Percentiles rank a stretch among this genome's conserved stretches.
Evolutionary conservation across 768 basidiomycete genomes (phyloP).

Genomic region (Russula earlei): DNA sequence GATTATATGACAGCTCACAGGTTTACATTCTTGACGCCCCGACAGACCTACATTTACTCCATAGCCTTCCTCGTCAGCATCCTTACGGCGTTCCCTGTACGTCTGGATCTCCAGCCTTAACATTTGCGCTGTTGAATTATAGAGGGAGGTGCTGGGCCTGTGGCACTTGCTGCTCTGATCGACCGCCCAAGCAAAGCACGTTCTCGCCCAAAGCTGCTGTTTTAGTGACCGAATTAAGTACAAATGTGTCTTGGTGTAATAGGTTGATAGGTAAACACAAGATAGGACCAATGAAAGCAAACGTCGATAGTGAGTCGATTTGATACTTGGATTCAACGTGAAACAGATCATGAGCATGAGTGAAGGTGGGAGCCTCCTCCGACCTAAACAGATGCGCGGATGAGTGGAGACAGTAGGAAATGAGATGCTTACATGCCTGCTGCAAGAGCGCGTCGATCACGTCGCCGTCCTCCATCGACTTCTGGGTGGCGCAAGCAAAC

Average conservation of each 20-base stretch:
- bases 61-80: neutral
- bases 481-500: neutral
- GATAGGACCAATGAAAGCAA: neutral
- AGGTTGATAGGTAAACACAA: slow-evolving; percentile 11
- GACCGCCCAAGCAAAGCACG: no score
- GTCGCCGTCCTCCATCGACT: slow-evolving; percentile 18
- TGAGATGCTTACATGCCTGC: slow-evolving; percentile 2
- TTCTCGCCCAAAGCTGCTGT: neutral
- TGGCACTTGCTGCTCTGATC: no score
- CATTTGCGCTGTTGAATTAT: neutral
- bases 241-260: neutral
- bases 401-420: neutral
- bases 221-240: neutral
- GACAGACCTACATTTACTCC: neutral
- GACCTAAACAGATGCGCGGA: neutral
- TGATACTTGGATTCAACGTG: neutral
- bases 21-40: neutral
- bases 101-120: no score
- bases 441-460: slow-evolving; percentile 17
- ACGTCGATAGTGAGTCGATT: neutral
- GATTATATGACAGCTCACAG: neutral
- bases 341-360: neutral
- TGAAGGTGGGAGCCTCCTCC: neutral
- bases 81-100: neutral
- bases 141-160: neutral